phyloP scores from a whole-genome alignment of 1,284 basidiomycete genomes.

The Tausonia pullulans region DNA sequence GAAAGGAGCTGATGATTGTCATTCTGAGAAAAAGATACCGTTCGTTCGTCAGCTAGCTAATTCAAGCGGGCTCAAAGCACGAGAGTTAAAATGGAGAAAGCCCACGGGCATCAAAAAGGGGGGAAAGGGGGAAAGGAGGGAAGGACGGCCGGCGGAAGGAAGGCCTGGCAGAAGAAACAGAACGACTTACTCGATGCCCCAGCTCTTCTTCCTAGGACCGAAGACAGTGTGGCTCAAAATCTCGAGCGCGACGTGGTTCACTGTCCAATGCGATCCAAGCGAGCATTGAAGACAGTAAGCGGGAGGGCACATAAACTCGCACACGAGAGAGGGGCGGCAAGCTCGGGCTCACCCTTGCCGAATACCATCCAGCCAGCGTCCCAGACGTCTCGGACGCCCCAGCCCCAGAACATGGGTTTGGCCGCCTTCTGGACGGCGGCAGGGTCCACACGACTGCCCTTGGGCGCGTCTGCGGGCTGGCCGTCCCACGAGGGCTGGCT shows the following conservation, averaged over 20 bases:
- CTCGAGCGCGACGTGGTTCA: constrained; percentile 54
- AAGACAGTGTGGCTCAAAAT: constrained; percentile 59
- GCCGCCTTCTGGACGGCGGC: not conserved
- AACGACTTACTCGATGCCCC: constrained; percentile 55
- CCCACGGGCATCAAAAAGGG: no score
- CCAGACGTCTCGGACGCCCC: constrained; percentile 11
- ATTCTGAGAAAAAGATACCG: constrained; percentile 33
- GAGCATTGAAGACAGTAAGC: not conserved
- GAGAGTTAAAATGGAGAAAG: no score
- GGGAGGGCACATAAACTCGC: not conserved
- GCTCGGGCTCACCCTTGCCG: constrained; percentile 15
- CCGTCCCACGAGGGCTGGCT: not conserved
- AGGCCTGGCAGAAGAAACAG: not conserved
- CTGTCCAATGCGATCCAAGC: constrained; percentile 33
- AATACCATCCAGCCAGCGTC: constrained; percentile 1
- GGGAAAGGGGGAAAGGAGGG: constrained; percentile 22
- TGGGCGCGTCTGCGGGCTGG: not conserved
- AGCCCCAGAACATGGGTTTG: constrained; percentile 3
- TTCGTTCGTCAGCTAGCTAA: no score
- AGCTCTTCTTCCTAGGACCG: constrained; percentile 71
- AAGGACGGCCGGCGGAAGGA: no score
- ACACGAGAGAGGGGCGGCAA: not conserved
- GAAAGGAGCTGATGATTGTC: constrained; percentile 69
- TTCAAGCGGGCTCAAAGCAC: no score
- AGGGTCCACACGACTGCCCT: not conserved